phyloP scores from a whole-genome alignment of 2,329 filamentous ascomycete species.

The Fusarium irregulare region DNA sequence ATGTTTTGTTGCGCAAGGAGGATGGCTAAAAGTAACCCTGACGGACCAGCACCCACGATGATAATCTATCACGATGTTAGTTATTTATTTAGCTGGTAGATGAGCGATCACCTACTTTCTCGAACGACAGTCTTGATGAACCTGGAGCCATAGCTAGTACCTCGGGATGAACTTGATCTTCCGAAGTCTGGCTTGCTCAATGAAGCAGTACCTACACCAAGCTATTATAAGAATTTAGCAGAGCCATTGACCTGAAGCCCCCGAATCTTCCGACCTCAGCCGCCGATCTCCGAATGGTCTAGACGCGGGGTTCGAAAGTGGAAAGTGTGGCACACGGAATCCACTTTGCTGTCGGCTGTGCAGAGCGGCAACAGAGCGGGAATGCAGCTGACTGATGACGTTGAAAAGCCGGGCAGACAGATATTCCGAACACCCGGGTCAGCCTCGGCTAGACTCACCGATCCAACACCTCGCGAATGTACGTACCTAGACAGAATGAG shows the following conservation, averaged over 20 bases:
- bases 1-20: neutral
- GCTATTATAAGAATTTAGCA: neutral
- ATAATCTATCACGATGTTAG: neutral
- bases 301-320: neutral
- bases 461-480: neutral
- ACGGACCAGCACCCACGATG: neutral
- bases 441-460: neutral
- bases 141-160: neutral
- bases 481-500: neutral
- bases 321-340: neutral
- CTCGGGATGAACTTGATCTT: neutral
- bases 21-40: neutral
- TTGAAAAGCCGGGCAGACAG: accelerated
- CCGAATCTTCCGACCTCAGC: neutral
- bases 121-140: neutral
- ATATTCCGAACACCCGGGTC: neutral
- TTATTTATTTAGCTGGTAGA: accelerated
- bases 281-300: neutral
- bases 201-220: neutral
- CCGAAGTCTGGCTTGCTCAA: neutral
- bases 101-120: neutral
- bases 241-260: neutral
- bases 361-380: neutral
- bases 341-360: neutral
- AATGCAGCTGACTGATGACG: neutral